These are phyloP conservation scores for Rossbeevera mucosa DNA, from an alignment of 768 basidiomycete genomes.

Conservation along the genomic window DNA sequence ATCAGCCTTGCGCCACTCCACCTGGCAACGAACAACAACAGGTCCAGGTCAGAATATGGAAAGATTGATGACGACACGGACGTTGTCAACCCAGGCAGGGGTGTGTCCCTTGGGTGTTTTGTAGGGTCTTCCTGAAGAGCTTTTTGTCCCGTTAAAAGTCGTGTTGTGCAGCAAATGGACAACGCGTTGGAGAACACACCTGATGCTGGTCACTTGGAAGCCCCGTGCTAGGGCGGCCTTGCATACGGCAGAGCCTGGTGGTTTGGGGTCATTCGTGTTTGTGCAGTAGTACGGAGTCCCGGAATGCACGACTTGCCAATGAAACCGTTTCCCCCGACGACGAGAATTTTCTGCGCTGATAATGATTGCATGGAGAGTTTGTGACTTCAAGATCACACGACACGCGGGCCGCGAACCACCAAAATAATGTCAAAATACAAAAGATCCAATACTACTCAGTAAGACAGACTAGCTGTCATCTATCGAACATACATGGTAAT, in stretches of 20 bases:
- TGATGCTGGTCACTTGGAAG: slow-evolving; percentile 84
- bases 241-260: slow-evolving; percentile 87
- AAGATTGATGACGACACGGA: slow-evolving; percentile 28
- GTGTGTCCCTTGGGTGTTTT: slow-evolving; percentile 84
- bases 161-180: background rate
- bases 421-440: background rate
- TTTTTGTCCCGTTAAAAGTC: slow-evolving; percentile 27
- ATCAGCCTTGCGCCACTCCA: slow-evolving; percentile 83
- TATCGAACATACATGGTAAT: slow-evolving; percentile 2
- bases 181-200: slow-evolving; percentile 39
- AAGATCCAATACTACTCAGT: background rate
- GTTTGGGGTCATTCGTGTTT: background rate
- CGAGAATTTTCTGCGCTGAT: slow-evolving; percentile 64
- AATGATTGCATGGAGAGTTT: slow-evolving; percentile 20
- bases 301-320: slow-evolving; percentile 54
- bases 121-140: slow-evolving; percentile 85
- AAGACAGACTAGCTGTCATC: background rate
- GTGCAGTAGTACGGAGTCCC: background rate
- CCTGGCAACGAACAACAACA: slow-evolving; percentile 39
- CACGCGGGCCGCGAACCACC: background rate
- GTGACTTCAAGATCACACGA: background rate
- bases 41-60: slow-evolving; percentile 4
- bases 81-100: slow-evolving; percentile 81
- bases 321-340: slow-evolving; percentile 98
- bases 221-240: slow-evolving; percentile 81